phyloP scores from a whole-genome alignment of 78 protist genomes.

The Polysphondylium violaceum region DNA sequence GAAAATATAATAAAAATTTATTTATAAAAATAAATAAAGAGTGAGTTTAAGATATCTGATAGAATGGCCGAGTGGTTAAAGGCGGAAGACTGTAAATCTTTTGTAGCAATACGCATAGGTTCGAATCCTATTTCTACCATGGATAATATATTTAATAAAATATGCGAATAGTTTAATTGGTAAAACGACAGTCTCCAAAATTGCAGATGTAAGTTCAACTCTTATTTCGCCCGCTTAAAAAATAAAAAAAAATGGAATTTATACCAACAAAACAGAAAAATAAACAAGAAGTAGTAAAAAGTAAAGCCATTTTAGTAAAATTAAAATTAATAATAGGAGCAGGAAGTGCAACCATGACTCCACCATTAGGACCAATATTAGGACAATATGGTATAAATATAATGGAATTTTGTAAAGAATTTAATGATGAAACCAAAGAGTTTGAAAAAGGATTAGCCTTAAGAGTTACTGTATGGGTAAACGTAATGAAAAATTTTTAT shows the following conservation, averaged over 20 bases:
- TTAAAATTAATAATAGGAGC: slow-evolving; percentile 40
- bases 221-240: neutral
- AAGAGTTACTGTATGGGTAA: neutral
- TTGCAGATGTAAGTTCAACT: neutral
- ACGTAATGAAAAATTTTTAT: slow-evolving; percentile 18
- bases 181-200: neutral
- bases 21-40: neutral
- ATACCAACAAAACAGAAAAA: neutral
- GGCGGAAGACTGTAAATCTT: slow-evolving; percentile 35
- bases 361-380: slow-evolving; percentile 33
- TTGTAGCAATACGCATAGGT: slow-evolving; percentile 18
- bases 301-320: slow-evolving; percentile 9
- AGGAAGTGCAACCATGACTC: slow-evolving; percentile 21
- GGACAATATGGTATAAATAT: slow-evolving; percentile 29
- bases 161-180: neutral
- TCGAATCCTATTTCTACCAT: slow-evolving; percentile 31
- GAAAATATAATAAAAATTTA: neutral
- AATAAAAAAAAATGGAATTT: neutral
- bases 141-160: no score
- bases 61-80: slow-evolving; percentile 37
- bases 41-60: neutral
- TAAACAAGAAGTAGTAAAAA: neutral
- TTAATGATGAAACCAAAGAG: slow-evolving; percentile 7
- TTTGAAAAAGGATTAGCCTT: neutral
- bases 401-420: slow-evolving; percentile 21